These are phyloP conservation scores for Barnettozyma californica DNA, from an alignment of 805 yeast species.

Conservation along the genomic window DNA sequence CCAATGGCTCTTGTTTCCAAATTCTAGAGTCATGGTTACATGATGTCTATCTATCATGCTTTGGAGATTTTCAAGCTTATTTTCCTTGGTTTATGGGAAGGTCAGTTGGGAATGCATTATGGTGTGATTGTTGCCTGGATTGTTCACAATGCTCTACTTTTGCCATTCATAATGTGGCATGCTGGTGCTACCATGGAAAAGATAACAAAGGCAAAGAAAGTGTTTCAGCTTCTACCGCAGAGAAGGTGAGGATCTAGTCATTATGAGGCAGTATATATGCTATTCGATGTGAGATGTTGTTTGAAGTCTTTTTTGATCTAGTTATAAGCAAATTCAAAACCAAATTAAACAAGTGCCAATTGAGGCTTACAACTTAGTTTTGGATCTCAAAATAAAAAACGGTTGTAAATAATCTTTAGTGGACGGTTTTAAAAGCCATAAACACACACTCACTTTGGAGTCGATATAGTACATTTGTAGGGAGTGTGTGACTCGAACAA, in stretches of 20 bases:
- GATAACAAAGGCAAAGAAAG: constrained; percentile 15
- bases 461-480: too few species aligned
- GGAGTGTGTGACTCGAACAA: too few species aligned
- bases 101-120: constrained; percentile 51
- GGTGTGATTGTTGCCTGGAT: constrained; percentile 61
- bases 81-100: constrained; percentile 51
- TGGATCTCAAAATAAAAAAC: too few species aligned
- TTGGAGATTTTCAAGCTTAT: constrained; percentile 56
- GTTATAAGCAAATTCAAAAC: neutral
- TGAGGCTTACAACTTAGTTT: neutral
- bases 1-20: constrained; percentile 54
- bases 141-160: constrained; percentile 38
- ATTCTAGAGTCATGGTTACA: constrained; percentile 63
- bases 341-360: neutral
- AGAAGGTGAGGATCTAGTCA: neutral
- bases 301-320: too few species aligned
- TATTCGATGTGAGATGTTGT: too few species aligned
- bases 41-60: constrained; percentile 63
- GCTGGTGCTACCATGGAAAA: constrained; percentile 35
- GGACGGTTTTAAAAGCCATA: neutral
- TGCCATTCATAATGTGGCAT: constrained; percentile 41
- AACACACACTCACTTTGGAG: neutral
- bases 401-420: neutral
- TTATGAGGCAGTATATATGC: neutral
- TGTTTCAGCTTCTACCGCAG: neutral